Conservation (phyloP, 129 eudicot species). For the Dittrichia graveolens region DNA sequence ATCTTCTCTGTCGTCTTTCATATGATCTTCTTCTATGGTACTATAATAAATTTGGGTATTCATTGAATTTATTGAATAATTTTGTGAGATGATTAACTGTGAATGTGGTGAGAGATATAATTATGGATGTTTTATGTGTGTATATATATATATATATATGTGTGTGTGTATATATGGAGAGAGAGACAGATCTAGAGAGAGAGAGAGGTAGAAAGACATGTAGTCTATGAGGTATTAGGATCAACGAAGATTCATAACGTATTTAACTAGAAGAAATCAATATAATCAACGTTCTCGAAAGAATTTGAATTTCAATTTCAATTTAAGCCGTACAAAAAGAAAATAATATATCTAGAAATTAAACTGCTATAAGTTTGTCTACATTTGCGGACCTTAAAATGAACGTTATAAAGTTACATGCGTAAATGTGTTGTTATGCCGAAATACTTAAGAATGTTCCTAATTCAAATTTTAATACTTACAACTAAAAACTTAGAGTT, state of each 20-base stretch:
- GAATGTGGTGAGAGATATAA: not conserved
- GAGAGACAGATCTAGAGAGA: not conserved
- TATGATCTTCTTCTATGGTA: conserved; percentile 10
- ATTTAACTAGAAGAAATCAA: conserved; percentile 8
- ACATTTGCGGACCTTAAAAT: too few species aligned
- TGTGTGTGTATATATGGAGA: not conserved
- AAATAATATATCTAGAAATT: too few species aligned
- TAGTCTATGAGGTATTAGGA: not conserved
- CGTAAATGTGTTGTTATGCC: too few species aligned
- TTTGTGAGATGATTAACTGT: conserved; percentile 8
- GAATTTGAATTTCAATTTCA: too few species aligned
- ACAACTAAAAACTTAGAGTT: too few species aligned
- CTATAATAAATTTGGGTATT: too few species aligned
- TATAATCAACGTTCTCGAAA: not conserved
- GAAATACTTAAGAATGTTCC: too few species aligned
- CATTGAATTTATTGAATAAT: conserved; percentile 9
- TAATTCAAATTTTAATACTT: too few species aligned
- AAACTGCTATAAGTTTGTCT: too few species aligned
- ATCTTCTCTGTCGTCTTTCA: not conserved
- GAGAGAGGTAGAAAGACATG: not conserved
- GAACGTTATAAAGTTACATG: too few species aligned
- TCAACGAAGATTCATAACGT: conserved; percentile 16
- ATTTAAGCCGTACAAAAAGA: too few species aligned
- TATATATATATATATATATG: not conserved
- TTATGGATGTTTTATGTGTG: not conserved